Conservation (phyloP, 1,139 yeast species). For the Scheffersomyces lignicola region DNA sequence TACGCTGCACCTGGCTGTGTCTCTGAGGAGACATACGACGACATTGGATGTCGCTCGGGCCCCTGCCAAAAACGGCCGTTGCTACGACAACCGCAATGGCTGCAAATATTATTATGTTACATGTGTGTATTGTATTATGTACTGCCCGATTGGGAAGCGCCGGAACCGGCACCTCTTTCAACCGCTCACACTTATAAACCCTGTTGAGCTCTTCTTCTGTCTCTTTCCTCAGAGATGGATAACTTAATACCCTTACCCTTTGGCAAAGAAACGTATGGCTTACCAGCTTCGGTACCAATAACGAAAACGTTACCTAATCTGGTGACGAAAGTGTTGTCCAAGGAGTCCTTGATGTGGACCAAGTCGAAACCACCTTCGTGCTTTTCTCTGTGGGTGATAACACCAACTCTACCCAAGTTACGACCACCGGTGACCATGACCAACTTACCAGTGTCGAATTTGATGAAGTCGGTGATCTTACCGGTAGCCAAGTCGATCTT, state of each 20-base stretch:
- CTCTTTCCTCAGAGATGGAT: conserved; percentile 98
- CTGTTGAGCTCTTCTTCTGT: conserved; percentile 88
- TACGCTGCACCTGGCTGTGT: too few species aligned
- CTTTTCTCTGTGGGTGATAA: conserved; percentile 96
- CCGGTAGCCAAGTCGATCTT: conserved; percentile 95
- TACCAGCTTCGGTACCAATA: conserved; percentile 92
- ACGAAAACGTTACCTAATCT: conserved; percentile 96
- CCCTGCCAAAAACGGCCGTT: too few species aligned
- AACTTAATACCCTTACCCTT: conserved; percentile 99
- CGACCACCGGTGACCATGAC: conserved; percentile 99
- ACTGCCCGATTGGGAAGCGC: too few species aligned
- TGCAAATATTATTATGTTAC: conserved; percentile 4
- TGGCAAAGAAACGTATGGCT: conserved; percentile 97
- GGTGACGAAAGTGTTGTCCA: conserved; percentile 97
- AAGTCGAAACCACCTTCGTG: conserved; percentile 99
- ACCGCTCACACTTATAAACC: conserved; percentile 34
- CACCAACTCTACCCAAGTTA: conserved; percentile 99
- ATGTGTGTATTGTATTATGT: too few species aligned
- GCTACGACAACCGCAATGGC: too few species aligned
- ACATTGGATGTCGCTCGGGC: too few species aligned
- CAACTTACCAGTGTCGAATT: conserved; percentile 93
- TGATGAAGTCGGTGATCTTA: conserved; percentile 87
- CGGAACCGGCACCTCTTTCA: too few species aligned
- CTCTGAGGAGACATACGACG: too few species aligned
- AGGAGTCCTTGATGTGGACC: conserved; percentile 96